Conservation (phyloP, 106 monocot genomes). For the Cymbidium sinense region DNA sequence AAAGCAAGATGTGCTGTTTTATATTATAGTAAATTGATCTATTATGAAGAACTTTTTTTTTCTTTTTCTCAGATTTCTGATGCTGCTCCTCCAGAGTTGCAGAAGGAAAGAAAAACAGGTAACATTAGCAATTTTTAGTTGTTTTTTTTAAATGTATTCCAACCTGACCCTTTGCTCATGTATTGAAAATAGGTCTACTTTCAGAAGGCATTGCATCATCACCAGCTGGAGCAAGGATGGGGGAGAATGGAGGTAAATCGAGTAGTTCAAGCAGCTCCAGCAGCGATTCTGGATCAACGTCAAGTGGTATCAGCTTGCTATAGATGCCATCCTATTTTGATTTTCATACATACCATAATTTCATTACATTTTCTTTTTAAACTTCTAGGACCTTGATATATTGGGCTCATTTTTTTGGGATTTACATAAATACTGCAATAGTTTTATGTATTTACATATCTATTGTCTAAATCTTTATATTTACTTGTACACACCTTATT, state of each 20-base stretch:
- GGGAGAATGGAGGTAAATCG: constrained; percentile 37
- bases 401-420: background rate
- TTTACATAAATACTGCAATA: too few relatives aligned
- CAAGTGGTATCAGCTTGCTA: constrained; percentile 33
- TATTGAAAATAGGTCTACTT: constrained; percentile 10
- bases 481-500: too few relatives aligned
- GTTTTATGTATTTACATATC: too few relatives aligned
- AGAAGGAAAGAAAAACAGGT: constrained; percentile 1
- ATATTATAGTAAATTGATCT: background rate
- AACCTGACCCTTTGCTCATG: background rate
- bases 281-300: constrained; percentile 64
- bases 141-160: background rate
- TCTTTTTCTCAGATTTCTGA: background rate
- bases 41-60: background rate
- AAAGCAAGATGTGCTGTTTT: too few relatives aligned
- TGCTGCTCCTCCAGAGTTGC: background rate
- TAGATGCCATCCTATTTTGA: background rate
- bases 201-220: constrained; percentile 26
- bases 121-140: background rate
- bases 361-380: background rate
- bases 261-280: constrained; percentile 63
- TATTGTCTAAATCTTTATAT: too few relatives aligned
- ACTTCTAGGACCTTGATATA: background rate
- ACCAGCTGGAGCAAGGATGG: constrained; percentile 25
- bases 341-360: background rate